Conservation (phyloP, 441 rosid species). For the Gossypium laxum region DNA sequence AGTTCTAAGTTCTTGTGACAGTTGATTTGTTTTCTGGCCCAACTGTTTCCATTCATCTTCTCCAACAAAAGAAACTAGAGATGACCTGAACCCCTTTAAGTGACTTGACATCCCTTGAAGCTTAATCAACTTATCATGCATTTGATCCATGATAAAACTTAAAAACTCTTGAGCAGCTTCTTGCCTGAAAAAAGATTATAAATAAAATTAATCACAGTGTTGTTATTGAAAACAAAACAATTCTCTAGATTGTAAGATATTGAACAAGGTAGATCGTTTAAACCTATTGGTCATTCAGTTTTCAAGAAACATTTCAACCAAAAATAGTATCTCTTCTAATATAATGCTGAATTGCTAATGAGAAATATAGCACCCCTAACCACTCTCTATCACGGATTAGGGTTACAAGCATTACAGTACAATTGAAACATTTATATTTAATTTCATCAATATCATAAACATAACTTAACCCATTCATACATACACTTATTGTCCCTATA, state of each 20-base stretch:
- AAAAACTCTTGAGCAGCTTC: constrained; percentile 97
- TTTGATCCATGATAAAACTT: constrained; percentile 81
- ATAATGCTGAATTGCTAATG: neutral
- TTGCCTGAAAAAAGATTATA: constrained; percentile 46
- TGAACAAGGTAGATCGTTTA: neutral
- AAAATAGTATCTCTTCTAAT: neutral
- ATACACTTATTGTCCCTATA: too few species aligned
- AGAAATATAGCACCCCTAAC: too few species aligned
- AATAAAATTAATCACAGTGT: neutral
- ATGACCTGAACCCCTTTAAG: constrained; percentile 32
- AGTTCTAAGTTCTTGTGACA: constrained; percentile 81
- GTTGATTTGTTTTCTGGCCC: constrained; percentile 93
- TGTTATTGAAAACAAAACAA: neutral
- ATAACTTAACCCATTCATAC: too few species aligned
- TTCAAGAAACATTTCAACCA: neutral
- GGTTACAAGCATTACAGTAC: too few species aligned
- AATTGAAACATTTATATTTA: too few species aligned
- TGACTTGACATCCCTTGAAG: constrained; percentile 40
- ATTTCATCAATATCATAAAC: too few species aligned
- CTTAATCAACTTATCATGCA: constrained; percentile 78
- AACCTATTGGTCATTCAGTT: too few species aligned
- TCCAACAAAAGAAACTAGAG: constrained; percentile 49
- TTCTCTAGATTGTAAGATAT: too few species aligned
- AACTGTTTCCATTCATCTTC: constrained; percentile 98
- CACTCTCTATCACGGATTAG: too few species aligned